Conservation (phyloP, 2,329 filamentous ascomycete species). For the Calonectria pauciramosa region DNA sequence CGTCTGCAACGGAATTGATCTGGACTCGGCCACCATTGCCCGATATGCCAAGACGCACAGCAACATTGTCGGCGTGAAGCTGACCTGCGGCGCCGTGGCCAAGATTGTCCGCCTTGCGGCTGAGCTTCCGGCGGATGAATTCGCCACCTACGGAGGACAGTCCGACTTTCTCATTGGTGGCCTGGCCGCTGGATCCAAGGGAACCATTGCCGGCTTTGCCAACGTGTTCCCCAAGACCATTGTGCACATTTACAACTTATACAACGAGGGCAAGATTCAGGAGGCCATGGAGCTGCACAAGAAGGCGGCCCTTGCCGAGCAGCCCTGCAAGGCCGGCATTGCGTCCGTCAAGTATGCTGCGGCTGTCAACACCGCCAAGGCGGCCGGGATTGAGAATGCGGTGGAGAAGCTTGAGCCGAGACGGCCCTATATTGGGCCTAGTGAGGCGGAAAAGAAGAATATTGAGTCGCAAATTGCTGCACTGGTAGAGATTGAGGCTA, state of each 20-base stretch:
- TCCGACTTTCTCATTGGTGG: constrained; percentile 78
- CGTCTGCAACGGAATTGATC: constrained; percentile 76
- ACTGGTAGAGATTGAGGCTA: constrained; percentile 57
- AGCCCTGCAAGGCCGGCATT: constrained; percentile 75
- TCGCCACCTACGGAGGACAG: constrained; percentile 80
- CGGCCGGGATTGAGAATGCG: constrained; percentile 72
- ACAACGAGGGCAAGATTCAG: constrained; percentile 66
- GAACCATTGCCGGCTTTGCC: constrained; percentile 73
- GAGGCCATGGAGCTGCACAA: constrained; percentile 74
- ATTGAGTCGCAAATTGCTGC: constrained; percentile 56
- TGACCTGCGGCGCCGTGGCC: constrained; percentile 80
- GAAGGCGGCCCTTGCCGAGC: constrained; percentile 75
- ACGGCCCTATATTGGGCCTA: constrained; percentile 68
- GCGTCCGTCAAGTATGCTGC: constrained; percentile 77
- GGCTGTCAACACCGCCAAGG: constrained; percentile 69
- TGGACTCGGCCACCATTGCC: constrained; percentile 73
- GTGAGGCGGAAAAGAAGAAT: constrained; percentile 57
- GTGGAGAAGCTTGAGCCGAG: constrained; percentile 70
- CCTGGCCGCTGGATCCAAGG: constrained; percentile 69
- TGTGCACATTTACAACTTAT: constrained; percentile 72
- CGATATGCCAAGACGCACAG: constrained; percentile 42
- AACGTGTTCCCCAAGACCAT: constrained; percentile 73
- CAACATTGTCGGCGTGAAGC: constrained; percentile 78
- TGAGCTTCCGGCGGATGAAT: constrained; percentile 65
- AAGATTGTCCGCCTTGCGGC: constrained; percentile 75